These are phyloP conservation scores for Naganishia randhawae DNA, from an alignment of 768 basidiomycete genomes.

Conservation along the genomic window DNA sequence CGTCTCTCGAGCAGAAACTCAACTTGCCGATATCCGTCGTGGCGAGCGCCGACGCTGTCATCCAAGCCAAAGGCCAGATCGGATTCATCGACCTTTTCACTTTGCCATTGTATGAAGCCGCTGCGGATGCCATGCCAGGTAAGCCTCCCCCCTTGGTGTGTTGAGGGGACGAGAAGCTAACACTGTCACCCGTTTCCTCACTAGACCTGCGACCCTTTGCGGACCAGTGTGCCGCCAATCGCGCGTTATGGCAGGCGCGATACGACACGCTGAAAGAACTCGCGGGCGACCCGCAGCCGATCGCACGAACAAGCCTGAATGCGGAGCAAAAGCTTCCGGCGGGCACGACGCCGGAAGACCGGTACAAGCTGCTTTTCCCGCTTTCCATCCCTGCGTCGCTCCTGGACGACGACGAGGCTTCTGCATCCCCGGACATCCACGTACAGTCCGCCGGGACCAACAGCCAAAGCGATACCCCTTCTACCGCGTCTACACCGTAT, in stretches of 20 bases:
- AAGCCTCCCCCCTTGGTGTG: slow-evolving; percentile 42
- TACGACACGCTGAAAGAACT: slow-evolving; percentile 51
- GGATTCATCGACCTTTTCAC: slow-evolving; percentile 82
- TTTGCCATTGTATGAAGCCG: slow-evolving; percentile 75
- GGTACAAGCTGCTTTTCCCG: slow-evolving; percentile 59
- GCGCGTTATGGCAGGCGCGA: slow-evolving; percentile 65
- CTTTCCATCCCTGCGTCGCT: slow-evolving; percentile 58
- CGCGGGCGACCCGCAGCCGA: slow-evolving; percentile 35
- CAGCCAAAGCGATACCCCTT: background rate
- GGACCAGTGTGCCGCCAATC: slow-evolving; percentile 65
- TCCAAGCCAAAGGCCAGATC: slow-evolving; percentile 77
- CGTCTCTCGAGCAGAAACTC: slow-evolving; percentile 74
- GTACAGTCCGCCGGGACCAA: background rate
- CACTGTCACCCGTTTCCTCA: slow-evolving; percentile 30
- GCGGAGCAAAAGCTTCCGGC: slow-evolving; percentile 40
- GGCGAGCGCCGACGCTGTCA: slow-evolving; percentile 58
- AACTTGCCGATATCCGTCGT: slow-evolving; percentile 64
- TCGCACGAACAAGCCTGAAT: slow-evolving; percentile 26
- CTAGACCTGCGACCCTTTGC: slow-evolving; percentile 68
- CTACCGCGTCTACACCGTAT: background rate
- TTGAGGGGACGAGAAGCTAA: background rate
- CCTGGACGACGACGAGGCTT: slow-evolving; percentile 31
- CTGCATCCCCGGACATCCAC: background rate
- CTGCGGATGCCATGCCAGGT: slow-evolving; percentile 71
- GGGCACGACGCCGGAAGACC: slow-evolving; percentile 51